Conservation (phyloP, 176 grass and related monocot genomes). For the Carex littledalei region DNA sequence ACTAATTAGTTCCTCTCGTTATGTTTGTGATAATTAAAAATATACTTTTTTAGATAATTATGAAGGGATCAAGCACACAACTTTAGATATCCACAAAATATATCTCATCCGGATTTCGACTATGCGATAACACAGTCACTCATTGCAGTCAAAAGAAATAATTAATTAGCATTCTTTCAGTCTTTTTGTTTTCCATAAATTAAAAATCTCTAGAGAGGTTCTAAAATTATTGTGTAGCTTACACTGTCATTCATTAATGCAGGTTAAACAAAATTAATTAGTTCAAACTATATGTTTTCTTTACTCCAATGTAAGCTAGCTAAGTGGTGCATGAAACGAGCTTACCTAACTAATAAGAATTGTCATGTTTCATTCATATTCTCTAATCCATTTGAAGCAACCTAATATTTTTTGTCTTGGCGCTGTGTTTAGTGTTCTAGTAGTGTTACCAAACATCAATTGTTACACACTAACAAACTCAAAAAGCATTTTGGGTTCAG, state of each 20-base stretch:
- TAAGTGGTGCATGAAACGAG: not conserved
- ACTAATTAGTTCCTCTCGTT: not conserved
- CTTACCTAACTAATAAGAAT: not conserved
- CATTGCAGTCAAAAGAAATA: too few relatives aligned
- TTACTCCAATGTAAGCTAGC: not conserved
- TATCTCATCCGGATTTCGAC: too few relatives aligned
- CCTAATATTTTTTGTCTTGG: conserved; percentile 8
- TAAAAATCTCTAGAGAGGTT: not conserved
- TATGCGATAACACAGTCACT: too few relatives aligned
- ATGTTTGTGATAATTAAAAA: not conserved
- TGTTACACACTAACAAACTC: conserved; percentile 19
- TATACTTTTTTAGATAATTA: too few relatives aligned
- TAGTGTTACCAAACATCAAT: conserved; percentile 9
- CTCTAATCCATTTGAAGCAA: conserved; percentile 23
- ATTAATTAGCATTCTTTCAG: too few relatives aligned
- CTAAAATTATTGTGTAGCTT: not conserved
- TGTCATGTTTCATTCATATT: conserved; percentile 2
- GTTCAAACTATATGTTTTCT: not conserved
- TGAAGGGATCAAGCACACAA: too few relatives aligned
- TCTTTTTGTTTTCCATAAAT: too few relatives aligned
- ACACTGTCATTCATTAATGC: not conserved
- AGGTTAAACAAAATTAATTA: not conserved
- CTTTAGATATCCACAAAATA: too few relatives aligned
- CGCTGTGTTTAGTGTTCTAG: not conserved
- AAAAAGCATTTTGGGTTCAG: not conserved